phyloP scores from a whole-genome alignment of 805 yeast species.

The Zygosaccharomyces pseudorouxii region DNA sequence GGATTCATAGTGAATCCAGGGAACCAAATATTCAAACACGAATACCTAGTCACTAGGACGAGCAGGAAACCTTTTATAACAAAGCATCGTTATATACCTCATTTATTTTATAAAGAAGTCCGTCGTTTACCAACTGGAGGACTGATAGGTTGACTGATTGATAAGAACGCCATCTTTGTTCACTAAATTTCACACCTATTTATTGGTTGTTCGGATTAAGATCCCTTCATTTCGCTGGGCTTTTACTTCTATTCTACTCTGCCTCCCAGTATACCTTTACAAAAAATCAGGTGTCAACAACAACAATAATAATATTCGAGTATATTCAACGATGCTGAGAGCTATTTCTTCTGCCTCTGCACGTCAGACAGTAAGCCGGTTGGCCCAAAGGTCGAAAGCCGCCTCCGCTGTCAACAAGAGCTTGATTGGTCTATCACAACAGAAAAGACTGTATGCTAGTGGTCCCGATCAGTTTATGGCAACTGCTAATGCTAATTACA shows the following conservation, averaged over 20 bases:
- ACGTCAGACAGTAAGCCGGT: slow-evolving; percentile 10
- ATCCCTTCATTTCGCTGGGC: too few species aligned
- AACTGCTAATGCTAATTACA: slow-evolving; percentile 81
- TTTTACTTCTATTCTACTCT: not conserved
- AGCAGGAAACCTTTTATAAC: not conserved
- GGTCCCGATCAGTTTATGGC: slow-evolving; percentile 69
- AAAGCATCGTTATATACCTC: not conserved
- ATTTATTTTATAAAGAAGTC: not conserved
- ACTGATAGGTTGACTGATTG: not conserved
- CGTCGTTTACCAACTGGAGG: too few species aligned
- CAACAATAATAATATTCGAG: slow-evolving; percentile 4
- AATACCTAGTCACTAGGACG: not conserved
- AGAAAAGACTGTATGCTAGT: slow-evolving; percentile 15
- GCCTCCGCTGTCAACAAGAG: not conserved
- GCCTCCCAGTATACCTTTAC: not conserved
- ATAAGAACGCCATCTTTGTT: not conserved
- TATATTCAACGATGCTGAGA: slow-evolving; percentile 12
- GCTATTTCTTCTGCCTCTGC: slow-evolving; percentile 14
- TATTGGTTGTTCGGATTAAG: too few species aligned
- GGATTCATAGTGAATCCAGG: not conserved
- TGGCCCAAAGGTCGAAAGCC: slow-evolving; percentile 13
- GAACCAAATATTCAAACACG: not conserved
- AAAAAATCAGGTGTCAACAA: not conserved
- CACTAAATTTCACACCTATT: too few species aligned
- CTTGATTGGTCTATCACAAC: slow-evolving; percentile 1